A percentile compares a stretch with the other conserved stretches of the same genome.
Evolutionary conservation across 345 rosid species (phyloP).

Genomic region (Turnera subulata): DNA sequence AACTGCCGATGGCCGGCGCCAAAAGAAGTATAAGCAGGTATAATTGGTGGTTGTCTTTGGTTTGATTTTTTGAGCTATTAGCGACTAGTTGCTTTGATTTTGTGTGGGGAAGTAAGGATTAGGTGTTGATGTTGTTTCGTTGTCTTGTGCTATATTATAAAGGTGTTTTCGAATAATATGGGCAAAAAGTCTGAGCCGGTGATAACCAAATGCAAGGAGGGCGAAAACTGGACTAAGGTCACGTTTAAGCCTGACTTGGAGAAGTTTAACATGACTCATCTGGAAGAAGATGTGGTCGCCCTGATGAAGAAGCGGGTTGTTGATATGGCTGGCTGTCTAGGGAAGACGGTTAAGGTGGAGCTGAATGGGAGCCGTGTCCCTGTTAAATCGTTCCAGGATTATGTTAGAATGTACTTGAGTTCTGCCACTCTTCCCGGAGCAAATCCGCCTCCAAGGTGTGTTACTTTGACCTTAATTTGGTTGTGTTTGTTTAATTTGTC

Average conservation of each 20-base stretch:
- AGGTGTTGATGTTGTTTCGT: not conserved
- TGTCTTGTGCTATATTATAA: slow-evolving; percentile 13
- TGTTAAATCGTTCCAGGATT: slow-evolving; percentile 67
- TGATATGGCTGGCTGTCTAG: slow-evolving; percentile 93
- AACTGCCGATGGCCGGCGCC: slow-evolving; percentile 83
- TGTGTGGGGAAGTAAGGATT: not conserved
- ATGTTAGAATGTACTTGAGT: slow-evolving; percentile 65
- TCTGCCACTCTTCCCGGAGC: slow-evolving; percentile 39
- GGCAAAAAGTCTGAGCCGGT: slow-evolving; percentile 72
- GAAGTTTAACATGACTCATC: slow-evolving; percentile 71
- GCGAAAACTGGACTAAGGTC: slow-evolving; percentile 92
- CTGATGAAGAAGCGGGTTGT: slow-evolving; percentile 87
- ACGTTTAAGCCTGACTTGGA: slow-evolving; percentile 77
- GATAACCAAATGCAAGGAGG: slow-evolving; percentile 61
- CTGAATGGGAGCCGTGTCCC: slow-evolving; percentile 72
- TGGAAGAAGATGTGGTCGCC: slow-evolving; percentile 91
- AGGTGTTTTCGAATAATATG: slow-evolving; percentile 92
- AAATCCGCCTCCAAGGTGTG: slow-evolving; percentile 56
- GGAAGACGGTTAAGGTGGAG: slow-evolving; percentile 86
- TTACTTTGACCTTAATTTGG: not conserved
- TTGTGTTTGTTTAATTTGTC: not conserved
- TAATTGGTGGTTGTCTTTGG: not conserved
- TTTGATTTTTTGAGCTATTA: not conserved
- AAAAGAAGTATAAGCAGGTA: slow-evolving; percentile 87
- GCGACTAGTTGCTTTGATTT: not conserved